Evolutionary conservation across 305 asterid genomes (phyloP).

Genomic region (Rubia peregrina): DNA sequence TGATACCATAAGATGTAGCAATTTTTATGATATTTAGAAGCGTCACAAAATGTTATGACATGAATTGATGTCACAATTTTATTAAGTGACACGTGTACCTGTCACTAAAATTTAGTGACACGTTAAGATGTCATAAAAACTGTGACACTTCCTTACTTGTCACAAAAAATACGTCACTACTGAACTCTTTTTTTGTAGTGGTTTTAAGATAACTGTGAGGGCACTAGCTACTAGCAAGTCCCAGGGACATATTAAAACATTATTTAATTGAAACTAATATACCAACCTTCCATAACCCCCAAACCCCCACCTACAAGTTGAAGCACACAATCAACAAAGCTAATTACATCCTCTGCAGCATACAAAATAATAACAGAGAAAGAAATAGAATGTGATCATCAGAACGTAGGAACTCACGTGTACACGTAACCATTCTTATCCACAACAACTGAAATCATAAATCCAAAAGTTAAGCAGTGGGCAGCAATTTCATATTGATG

Average conservation of each 20-base stretch:
- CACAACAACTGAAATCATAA: conserved; percentile 67
- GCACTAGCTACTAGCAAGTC: background rate
- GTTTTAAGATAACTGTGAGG: conserved; percentile 12
- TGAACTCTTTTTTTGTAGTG: no score
- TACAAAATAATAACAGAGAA: background rate
- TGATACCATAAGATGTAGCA: no score
- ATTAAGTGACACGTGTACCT: no score
- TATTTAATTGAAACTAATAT: conserved; percentile 5
- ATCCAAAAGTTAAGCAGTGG: conserved; percentile 20
- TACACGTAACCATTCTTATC: conserved; percentile 80
- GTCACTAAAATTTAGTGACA: no score
- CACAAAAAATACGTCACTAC: no score
- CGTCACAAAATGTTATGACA: no score
- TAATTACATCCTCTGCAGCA: background rate
- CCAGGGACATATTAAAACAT: background rate
- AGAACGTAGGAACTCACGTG: conserved; percentile 60
- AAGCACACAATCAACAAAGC: conserved; percentile 12
- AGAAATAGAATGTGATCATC: conserved; percentile 13
- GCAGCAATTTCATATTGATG: background rate
- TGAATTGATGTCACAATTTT: no score
- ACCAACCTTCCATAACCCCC: conserved; percentile 97
- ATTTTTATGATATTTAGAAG: no score
- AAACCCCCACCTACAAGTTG: conserved; percentile 74
- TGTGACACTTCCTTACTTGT: no score
- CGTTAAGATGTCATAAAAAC: no score